Percentiles rank a stretch among this genome's conserved stretches.
Conservation (phyloP, 2,329 filamentous ascomycete genomes). For the Penicillium sp. region DNA sequence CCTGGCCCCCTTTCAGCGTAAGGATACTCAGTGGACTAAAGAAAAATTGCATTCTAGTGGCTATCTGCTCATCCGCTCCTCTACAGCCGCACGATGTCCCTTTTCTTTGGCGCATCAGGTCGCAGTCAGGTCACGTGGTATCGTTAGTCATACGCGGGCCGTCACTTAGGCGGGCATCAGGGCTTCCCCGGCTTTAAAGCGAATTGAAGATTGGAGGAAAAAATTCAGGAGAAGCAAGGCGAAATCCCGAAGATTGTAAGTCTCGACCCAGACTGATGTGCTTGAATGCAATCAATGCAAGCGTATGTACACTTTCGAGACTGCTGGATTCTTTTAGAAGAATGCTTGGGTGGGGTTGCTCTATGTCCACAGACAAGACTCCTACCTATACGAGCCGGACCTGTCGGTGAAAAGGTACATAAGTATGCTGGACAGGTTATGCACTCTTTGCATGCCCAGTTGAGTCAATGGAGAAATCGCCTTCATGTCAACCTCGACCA, state of each 20-base stretch:
- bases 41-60: not conserved
- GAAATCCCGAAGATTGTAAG: too few relatives aligned
- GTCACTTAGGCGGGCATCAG: not conserved
- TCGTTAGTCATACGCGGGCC: not conserved
- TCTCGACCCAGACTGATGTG: too few relatives aligned
- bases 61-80: not conserved
- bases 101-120: not conserved
- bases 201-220: not conserved
- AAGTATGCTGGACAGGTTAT: too few relatives aligned
- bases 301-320: too few relatives aligned
- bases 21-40: not conserved
- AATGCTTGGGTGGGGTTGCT: too few relatives aligned
- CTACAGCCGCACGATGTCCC: not conserved
- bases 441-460: too few relatives aligned
- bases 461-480: not conserved
- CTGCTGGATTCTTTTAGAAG: too few relatives aligned
- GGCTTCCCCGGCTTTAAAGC: not conserved
- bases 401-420: too few relatives aligned
- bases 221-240: not conserved
- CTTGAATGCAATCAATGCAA: too few relatives aligned
- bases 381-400: too few relatives aligned
- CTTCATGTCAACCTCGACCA: not conserved
- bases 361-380: too few relatives aligned
- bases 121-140: not conserved
- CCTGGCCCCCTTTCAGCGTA: not conserved